These are phyloP conservation scores for Apiospora kogelbergensis DNA, from an alignment of 2,329 filamentous ascomycete genomes.

Conservation along the genomic window DNA sequence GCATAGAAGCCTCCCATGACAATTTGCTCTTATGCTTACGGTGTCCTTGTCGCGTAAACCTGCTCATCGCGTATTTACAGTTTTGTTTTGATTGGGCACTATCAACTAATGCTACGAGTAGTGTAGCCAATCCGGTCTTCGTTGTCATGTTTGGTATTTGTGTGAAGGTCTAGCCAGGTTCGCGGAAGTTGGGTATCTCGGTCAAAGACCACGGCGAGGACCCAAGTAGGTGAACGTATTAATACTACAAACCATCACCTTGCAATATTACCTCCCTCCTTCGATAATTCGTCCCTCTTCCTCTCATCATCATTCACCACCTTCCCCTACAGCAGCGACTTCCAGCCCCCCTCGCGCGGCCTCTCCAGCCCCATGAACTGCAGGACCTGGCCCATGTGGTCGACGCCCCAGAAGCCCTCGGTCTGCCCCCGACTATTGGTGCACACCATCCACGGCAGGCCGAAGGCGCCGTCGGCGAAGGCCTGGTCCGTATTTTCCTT, in stretches of 20 bases:
- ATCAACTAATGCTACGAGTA: background rate
- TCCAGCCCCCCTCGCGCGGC: conserved; percentile 30
- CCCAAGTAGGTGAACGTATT: background rate
- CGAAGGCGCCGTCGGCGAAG: conserved; percentile 37
- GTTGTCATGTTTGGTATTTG: too few species aligned
- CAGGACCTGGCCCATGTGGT: conserved; percentile 37
- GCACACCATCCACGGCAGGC: conserved; percentile 39
- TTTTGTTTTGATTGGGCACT: background rate
- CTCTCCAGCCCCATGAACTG: conserved; percentile 34
- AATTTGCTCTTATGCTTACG: too few species aligned
- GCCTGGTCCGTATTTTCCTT: conserved; percentile 34
- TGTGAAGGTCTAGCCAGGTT: background rate
- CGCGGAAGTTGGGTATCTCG: background rate
- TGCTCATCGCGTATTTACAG: too few species aligned
- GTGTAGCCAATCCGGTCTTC: too few species aligned
- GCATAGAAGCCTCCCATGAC: too few species aligned
- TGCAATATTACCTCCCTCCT: background rate
- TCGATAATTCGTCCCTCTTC: background rate
- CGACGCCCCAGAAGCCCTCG: conserved; percentile 40
- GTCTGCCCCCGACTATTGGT: conserved; percentile 30
- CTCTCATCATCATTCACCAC: background rate
- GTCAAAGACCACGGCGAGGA: background rate
- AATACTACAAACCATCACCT: background rate
- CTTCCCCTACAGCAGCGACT: conserved; percentile 29
- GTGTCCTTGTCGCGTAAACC: too few species aligned